phyloP scores from a whole-genome alignment of 2,329 filamentous ascomycete species.

The Hymenoscyphus scutula region DNA sequence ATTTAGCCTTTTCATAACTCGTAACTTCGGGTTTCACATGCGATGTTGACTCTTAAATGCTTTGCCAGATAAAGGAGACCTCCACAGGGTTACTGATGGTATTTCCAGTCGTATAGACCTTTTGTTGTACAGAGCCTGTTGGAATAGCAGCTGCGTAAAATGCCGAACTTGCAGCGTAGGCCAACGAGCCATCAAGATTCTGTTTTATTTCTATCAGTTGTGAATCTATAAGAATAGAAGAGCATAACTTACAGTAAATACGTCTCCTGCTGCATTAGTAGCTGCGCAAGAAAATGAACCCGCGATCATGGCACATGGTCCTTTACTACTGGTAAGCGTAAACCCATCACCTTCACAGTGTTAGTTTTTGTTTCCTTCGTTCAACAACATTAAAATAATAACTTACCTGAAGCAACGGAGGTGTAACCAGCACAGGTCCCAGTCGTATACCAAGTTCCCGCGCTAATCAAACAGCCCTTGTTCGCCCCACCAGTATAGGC shows the following conservation, averaged over 20 bases:
- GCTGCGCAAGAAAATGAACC: slow-evolving; percentile 54
- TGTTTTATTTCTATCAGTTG: neutral
- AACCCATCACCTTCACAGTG: slow-evolving; percentile 29
- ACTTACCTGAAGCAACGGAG: slow-evolving; percentile 51
- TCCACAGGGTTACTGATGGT: slow-evolving; percentile 26
- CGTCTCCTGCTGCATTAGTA: slow-evolving; percentile 40
- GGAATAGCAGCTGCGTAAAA: slow-evolving; percentile 38
- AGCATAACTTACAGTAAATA: slow-evolving; percentile 33
- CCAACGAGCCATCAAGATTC: slow-evolving; percentile 28
- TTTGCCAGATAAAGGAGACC: slow-evolving; percentile 28
- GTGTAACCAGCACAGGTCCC: slow-evolving; percentile 68
- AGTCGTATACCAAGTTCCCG: slow-evolving; percentile 64
- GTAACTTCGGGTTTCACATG: neutral
- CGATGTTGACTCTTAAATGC: neutral
- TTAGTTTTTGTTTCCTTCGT: slow-evolving; percentile 1
- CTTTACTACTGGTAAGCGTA: slow-evolving; percentile 57
- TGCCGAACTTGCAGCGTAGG: slow-evolving; percentile 29
- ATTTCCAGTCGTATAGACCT: slow-evolving; percentile 32
- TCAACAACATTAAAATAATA: neutral
- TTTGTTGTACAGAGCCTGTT: slow-evolving; percentile 33
- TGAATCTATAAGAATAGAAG: neutral
- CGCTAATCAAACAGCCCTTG: slow-evolving; percentile 64
- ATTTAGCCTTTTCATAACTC: neutral
- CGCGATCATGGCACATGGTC: slow-evolving; percentile 53
- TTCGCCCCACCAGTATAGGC: slow-evolving; percentile 48